A percentile compares a stretch with the other conserved stretches of the same genome.
phyloP scores from a whole-genome alignment of 139 green algal genomes.

The Chlamydomonas schloesseri region DNA sequence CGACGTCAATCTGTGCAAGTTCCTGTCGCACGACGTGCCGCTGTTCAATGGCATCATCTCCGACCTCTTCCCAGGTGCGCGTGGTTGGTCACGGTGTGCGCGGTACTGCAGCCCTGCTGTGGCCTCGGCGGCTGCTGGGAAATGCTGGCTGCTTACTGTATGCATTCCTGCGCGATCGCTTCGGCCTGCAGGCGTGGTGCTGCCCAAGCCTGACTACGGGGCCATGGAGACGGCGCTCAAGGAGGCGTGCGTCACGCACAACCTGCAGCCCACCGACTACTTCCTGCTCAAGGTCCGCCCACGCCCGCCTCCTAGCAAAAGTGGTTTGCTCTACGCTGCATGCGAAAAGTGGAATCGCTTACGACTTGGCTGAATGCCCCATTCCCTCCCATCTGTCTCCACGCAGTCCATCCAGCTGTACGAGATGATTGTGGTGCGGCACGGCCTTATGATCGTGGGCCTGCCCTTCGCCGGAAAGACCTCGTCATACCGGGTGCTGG shows the following conservation, averaged over 20 bases:
- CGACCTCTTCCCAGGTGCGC: conserved; percentile 77
- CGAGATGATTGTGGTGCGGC: conserved; percentile 91
- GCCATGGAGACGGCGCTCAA: conserved; percentile 67
- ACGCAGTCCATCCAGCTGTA: conserved; percentile 85
- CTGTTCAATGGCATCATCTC: conserved; percentile 82
- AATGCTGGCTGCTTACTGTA: too few relatives aligned
- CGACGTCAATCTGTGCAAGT: conserved; percentile 92
- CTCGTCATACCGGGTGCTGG: conserved; percentile 65
- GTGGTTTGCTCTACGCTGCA: too few relatives aligned
- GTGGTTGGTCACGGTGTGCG: background rate
- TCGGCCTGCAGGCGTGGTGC: conserved; percentile 57
- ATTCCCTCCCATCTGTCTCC: too few relatives aligned
- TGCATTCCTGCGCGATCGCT: too few relatives aligned
- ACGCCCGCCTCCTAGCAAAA: background rate
- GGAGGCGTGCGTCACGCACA: conserved; percentile 65
- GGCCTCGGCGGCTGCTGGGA: too few relatives aligned
- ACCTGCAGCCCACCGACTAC: conserved; percentile 82
- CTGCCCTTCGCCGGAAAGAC: conserved; percentile 78
- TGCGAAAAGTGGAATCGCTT: too few relatives aligned
- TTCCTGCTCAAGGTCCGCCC: conserved; percentile 75
- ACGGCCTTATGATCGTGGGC: conserved; percentile 89
- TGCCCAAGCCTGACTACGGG: conserved; percentile 75
- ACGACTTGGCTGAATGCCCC: too few relatives aligned
- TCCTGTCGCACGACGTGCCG: conserved; percentile 82
- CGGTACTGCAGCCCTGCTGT: too few relatives aligned